These are phyloP conservation scores for Cardiospermum halicacabum DNA, from an alignment of 345 rosid genomes.

Conservation along the genomic window DNA sequence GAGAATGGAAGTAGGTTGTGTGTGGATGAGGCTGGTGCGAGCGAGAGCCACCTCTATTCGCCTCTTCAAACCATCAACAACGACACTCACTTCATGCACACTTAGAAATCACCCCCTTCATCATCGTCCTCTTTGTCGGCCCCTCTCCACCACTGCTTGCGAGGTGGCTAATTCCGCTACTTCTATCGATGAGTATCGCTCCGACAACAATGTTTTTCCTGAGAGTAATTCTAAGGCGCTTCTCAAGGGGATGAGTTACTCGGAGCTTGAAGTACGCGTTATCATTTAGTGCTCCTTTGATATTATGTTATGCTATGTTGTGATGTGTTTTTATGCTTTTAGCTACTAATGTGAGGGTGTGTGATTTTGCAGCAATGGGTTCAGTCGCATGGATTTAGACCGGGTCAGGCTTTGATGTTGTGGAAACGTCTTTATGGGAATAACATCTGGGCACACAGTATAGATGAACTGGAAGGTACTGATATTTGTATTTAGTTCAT, in stretches of 20 bases:
- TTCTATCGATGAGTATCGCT: conserved; percentile 9
- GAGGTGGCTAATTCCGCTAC: conserved; percentile 16
- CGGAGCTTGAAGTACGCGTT: conserved; percentile 55
- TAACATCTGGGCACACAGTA: conserved; percentile 56
- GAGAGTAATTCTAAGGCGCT: conserved; percentile 38
- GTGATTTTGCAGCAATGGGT: conserved; percentile 75
- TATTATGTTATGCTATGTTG: neutral
- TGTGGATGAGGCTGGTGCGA: conserved; percentile 41
- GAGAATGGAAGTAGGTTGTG: conserved; percentile 37
- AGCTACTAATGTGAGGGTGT: neutral
- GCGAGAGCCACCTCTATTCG: conserved; percentile 15
- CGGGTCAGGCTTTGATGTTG: conserved; percentile 93
- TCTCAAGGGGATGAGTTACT: conserved; percentile 70
- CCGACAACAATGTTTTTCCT: conserved; percentile 12
- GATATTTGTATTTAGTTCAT: neutral
- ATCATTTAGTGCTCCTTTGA: neutral
- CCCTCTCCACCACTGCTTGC: conserved; percentile 19
- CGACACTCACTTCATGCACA: conserved; percentile 8
- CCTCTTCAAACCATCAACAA: conserved; percentile 14
- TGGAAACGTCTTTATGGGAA: conserved; percentile 91
- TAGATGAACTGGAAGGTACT: conserved; percentile 68
- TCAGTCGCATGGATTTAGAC: conserved; percentile 69
- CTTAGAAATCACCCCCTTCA: neutral
- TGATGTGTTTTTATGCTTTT: neutral
- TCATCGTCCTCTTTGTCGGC: conserved; percentile 15